Percentiles rank a stretch among this genome's conserved stretches.
Conservation (phyloP, 495 filamentous ascomycete species). For the Daldinia decipiens region DNA sequence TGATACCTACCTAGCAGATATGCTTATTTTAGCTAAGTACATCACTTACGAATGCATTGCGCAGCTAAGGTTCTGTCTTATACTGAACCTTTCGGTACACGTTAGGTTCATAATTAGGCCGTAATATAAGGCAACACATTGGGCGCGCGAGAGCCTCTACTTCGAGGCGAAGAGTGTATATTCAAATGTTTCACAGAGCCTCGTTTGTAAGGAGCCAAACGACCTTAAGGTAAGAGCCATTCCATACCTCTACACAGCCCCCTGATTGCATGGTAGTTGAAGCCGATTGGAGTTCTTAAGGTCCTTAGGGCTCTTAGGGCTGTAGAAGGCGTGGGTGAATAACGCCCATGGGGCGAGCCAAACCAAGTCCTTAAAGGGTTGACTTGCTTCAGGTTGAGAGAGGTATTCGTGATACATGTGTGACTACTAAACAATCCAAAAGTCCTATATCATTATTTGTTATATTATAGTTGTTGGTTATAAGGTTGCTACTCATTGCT, state of each 20-base stretch:
- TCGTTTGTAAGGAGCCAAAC: constrained; percentile 14
- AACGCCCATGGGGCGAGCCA: constrained; percentile 7
- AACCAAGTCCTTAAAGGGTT: neutral
- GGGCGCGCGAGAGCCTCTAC: constrained; percentile 5
- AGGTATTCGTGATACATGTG: constrained; percentile 5
- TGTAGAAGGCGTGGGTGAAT: constrained; percentile 1
- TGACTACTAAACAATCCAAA: neutral
- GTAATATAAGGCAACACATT: constrained; percentile 2
- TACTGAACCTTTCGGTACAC: neutral
- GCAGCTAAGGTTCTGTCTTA: too few relatives aligned
- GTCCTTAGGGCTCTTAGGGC: constrained; percentile 16
- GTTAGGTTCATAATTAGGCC: constrained; percentile 5
- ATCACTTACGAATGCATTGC: neutral
- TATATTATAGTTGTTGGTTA: neutral
- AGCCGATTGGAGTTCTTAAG: neutral
- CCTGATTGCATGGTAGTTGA: constrained; percentile 1
- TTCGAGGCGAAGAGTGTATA: neutral
- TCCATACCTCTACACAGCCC: constrained; percentile 23
- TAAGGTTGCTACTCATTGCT: neutral
- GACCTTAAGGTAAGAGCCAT: constrained; percentile 1
- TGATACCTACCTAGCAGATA: neutral
- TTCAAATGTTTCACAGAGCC: constrained; percentile 13
- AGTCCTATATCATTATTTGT: constrained; percentile 4
- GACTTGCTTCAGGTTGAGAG: constrained; percentile 8
- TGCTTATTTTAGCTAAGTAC: neutral